Evolutionary conservation across 1,139 yeast species (phyloP).

Genomic region (Lodderomyces parapsilosis): DNA sequence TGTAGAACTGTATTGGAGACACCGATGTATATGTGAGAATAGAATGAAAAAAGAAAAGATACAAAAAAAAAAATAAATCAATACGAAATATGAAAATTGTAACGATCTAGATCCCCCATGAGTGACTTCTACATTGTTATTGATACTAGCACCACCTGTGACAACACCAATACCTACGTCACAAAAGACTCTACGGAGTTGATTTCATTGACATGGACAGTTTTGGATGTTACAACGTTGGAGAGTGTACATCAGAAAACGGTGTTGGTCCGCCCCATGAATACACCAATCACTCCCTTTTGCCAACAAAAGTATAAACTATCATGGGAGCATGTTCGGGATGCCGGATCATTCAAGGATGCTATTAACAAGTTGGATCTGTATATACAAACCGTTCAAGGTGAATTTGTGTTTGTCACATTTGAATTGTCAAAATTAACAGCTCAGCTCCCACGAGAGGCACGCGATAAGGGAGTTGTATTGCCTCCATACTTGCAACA

Average conservation of each 20-base stretch:
- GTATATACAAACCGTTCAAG: slow-evolving; percentile 47
- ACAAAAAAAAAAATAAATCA: background rate
- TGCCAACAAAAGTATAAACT: slow-evolving; percentile 54
- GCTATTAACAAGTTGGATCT: slow-evolving; percentile 56
- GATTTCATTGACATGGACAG: slow-evolving; percentile 65
- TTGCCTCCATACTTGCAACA: slow-evolving; percentile 76
- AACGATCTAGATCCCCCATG: too few species aligned
- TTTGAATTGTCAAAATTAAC: slow-evolving; percentile 67
- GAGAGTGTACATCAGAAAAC: slow-evolving; percentile 37
- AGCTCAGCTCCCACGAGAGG: slow-evolving; percentile 78
- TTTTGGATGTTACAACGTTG: slow-evolving; percentile 40
- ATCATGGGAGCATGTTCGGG: slow-evolving; percentile 64
- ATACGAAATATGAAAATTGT: too few species aligned
- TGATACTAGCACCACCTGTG: slow-evolving; percentile 67
- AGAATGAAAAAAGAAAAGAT: background rate
- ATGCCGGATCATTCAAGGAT: slow-evolving; percentile 55
- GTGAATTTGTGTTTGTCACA: slow-evolving; percentile 70
- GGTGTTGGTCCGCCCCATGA: slow-evolving; percentile 58
- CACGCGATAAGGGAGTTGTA: slow-evolving; percentile 69
- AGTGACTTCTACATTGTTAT: slow-evolving; percentile 62
- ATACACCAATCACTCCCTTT: slow-evolving; percentile 65
- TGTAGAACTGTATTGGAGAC: too few species aligned
- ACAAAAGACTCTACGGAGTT: slow-evolving; percentile 65
- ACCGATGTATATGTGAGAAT: too few species aligned
- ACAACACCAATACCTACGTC: slow-evolving; percentile 58